These are phyloP conservation scores for Sporothrix pallida DNA, from an alignment of 2,329 filamentous ascomycete species.

Conservation along the genomic window DNA sequence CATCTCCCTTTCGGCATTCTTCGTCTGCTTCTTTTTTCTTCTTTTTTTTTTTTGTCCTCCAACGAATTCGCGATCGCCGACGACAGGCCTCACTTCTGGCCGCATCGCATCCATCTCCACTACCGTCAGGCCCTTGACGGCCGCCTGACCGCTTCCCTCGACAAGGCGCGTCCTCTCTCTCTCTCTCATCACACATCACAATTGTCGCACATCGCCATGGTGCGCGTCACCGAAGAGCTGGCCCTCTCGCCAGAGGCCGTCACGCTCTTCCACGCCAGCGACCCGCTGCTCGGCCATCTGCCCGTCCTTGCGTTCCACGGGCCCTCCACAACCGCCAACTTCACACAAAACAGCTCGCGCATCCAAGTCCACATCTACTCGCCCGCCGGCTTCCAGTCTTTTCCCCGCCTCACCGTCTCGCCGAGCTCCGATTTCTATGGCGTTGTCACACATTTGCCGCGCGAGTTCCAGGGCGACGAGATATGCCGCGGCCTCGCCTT, in stretches of 20 bases:
- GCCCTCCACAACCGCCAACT: conserved; percentile 85
- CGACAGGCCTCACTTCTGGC: not conserved
- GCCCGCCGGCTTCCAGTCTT: conserved; percentile 86
- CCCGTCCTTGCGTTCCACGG: conserved; percentile 92
- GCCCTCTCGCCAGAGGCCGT: conserved; percentile 80
- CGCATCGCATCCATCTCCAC: conserved; percentile 1
- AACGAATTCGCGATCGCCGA: conserved; percentile 3
- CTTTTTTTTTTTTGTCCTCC: not conserved
- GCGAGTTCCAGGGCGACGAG: conserved; percentile 95
- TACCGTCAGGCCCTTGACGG: conserved; percentile 22
- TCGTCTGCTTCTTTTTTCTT: not conserved
- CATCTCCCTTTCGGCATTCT: not conserved
- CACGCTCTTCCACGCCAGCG: conserved; percentile 86
- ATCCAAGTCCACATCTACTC: conserved; percentile 94
- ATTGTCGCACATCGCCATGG: conserved; percentile 67
- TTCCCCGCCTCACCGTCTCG: conserved; percentile 88
- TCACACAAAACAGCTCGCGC: conserved; percentile 84
- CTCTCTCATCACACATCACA: not conserved
- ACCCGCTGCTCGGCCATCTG: conserved; percentile 79
- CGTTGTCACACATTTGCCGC: conserved; percentile 86
- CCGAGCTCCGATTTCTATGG: conserved; percentile 90
- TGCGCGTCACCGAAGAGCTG: conserved; percentile 79
- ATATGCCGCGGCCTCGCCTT: conserved; percentile 90
- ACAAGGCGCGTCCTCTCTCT: conserved; percentile 17
- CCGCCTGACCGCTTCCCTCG: not conserved